These are phyloP conservation scores for Chenopodium berlandieri DNA, from an alignment of 148 eudicot genomes.

Conservation along the genomic window DNA sequence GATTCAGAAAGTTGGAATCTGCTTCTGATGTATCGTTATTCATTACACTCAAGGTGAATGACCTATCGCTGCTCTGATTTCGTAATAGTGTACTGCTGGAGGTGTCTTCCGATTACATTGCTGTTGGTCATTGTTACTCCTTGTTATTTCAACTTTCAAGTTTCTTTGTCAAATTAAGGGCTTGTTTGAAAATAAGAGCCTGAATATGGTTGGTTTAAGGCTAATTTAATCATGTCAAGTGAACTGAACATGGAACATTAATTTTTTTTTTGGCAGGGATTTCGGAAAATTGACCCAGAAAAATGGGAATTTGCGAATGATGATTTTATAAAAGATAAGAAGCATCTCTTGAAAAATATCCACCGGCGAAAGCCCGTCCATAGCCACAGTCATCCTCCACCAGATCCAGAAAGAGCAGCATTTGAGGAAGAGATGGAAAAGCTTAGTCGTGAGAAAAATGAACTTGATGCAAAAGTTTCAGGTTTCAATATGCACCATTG, in stretches of 20 bases:
- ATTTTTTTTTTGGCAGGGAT: slow-evolving; percentile 54
- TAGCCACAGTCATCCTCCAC: slow-evolving; percentile 88
- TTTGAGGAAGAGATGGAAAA: slow-evolving; percentile 88
- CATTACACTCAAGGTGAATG: background rate
- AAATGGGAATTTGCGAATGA: slow-evolving; percentile 95
- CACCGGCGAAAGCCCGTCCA: slow-evolving; percentile 92
- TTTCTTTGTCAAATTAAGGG: no score
- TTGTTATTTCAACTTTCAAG: no score
- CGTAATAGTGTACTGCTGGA: background rate
- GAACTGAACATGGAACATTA: background rate
- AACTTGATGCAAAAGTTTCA: slow-evolving; percentile 46
- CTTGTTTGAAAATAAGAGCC: no score
- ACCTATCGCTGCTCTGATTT: background rate
- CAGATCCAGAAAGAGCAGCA: slow-evolving; percentile 77
- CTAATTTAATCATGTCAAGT: slow-evolving; percentile 1
- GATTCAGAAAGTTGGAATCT: background rate
- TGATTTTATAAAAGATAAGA: slow-evolving; percentile 72
- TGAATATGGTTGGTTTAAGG: background rate
- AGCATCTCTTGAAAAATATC: slow-evolving; percentile 84
- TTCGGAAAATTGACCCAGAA: slow-evolving; percentile 90
- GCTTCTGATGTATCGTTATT: background rate
- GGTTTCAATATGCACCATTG: slow-evolving; percentile 53
- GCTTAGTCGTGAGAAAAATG: slow-evolving; percentile 64
- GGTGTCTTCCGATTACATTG: background rate
- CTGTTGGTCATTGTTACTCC: background rate